Evolutionary conservation across 305 asterid species (phyloP).

Genomic region (Solanum aculeatissimum): DNA sequence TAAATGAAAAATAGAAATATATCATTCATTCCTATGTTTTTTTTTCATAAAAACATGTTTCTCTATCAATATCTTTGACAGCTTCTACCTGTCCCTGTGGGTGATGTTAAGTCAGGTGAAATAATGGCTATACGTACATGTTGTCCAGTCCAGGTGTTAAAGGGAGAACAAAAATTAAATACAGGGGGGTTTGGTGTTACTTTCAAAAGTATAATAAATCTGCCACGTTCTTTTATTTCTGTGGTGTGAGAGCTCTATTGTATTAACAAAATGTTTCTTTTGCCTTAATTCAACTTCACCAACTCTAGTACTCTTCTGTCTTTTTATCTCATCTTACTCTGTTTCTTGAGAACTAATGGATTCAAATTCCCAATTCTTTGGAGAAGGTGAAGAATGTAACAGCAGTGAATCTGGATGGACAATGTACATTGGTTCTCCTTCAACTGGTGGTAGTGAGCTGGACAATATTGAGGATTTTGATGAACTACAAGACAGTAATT

Average conservation of each 20-base stretch:
- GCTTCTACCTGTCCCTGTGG: slow-evolving; percentile 19
- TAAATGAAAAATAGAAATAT: background rate
- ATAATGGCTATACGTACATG: slow-evolving; percentile 4
- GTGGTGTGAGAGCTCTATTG: background rate
- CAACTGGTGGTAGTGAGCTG: background rate
- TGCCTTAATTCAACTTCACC: background rate
- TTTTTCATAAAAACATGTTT: background rate
- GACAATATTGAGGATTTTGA: background rate
- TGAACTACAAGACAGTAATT: slow-evolving; percentile 3
- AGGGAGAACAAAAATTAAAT: background rate
- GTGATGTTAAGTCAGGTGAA: slow-evolving; percentile 15
- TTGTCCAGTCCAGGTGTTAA: slow-evolving; percentile 14
- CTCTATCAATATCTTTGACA: slow-evolving; percentile 9
- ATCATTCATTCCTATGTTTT: background rate
- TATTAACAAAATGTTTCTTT: background rate
- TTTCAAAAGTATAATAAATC: background rate
- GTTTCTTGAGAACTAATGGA: slow-evolving; percentile 6
- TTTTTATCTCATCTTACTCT: background rate
- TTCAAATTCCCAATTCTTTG: slow-evolving; percentile 11
- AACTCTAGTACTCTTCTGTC: background rate
- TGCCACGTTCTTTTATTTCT: background rate
- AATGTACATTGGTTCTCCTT: slow-evolving; percentile 28
- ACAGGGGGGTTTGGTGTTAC: background rate
- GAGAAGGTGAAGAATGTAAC: slow-evolving; percentile 21
- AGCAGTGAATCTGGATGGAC: slow-evolving; percentile 44